Evolutionary conservation across 805 yeast species (phyloP).

Genomic region (Candida argentea): DNA sequence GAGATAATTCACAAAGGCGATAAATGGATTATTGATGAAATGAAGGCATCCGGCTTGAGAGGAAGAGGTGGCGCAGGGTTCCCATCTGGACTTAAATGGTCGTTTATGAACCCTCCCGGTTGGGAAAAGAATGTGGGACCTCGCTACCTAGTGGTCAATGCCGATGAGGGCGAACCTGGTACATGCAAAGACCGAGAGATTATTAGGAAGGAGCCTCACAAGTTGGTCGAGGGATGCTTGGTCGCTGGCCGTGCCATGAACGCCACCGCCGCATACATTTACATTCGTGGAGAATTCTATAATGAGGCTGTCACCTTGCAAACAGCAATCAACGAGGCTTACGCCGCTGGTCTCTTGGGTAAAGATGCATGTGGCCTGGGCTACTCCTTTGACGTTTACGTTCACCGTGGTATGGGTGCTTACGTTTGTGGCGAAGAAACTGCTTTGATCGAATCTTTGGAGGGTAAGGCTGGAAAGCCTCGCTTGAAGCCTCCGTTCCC

Average conservation of each 20-base stretch:
- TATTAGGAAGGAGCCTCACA: conserved; percentile 85
- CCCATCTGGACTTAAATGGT: conserved; percentile 87
- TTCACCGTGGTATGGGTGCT: conserved; percentile 92
- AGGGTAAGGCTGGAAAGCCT: conserved; percentile 92
- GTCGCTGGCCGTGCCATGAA: conserved; percentile 88
- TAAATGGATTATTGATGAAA: conserved; percentile 82
- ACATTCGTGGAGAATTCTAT: conserved; percentile 85
- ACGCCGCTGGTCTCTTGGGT: conserved; percentile 70
- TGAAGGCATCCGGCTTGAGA: conserved; percentile 74
- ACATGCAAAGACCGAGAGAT: conserved; percentile 90
- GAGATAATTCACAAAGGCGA: conserved; percentile 78
- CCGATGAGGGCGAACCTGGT: conserved; percentile 94
- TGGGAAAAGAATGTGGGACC: conserved; percentile 92
- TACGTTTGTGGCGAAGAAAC: conserved; percentile 92
- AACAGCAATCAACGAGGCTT: conserved; percentile 80
- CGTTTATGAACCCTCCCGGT: conserved; percentile 91
- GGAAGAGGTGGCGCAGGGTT: conserved; percentile 95
- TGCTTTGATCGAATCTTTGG: conserved; percentile 77
- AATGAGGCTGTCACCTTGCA: conserved; percentile 69
- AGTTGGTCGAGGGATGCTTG: conserved; percentile 84
- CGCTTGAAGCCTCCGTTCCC: conserved; percentile 93
- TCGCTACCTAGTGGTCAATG: conserved; percentile 79
- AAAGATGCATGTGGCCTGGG: conserved; percentile 85
- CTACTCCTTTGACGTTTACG: conserved; percentile 69
- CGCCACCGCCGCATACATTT: conserved; percentile 86